These are phyloP conservation scores for Diddensiella transvaalensis DNA, from an alignment of 805 yeast genomes.

Conservation along the genomic window DNA sequence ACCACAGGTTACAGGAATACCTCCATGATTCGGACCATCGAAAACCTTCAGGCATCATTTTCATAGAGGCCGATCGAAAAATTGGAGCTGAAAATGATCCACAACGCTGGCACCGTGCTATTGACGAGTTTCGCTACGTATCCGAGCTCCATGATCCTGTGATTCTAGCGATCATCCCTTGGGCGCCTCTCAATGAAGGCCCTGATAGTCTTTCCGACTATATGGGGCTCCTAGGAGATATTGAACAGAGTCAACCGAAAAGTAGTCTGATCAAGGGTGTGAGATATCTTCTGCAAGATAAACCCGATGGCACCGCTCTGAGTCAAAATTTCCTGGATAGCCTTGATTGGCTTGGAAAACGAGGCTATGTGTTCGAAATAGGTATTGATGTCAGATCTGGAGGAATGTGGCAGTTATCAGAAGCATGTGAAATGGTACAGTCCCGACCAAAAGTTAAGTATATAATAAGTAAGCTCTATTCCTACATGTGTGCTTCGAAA, in stretches of 20 bases:
- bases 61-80: conserved; percentile 37
- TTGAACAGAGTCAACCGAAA: conserved; percentile 2
- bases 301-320: conserved; percentile 37
- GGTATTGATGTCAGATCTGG: conserved; percentile 41
- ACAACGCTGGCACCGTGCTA: conserved; percentile 26
- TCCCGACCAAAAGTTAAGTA: conserved; percentile 32
- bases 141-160: conserved; percentile 8
- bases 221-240: conserved; percentile 17
- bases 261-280: conserved; percentile 36
- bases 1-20: conserved; percentile 34
- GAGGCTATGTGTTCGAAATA: conserved; percentile 38
- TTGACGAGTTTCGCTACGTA: conserved; percentile 31
- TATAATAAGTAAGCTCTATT: conserved; percentile 32
- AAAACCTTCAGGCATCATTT: conserved; percentile 32
- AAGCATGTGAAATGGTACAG: conserved; percentile 32
- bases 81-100: conserved; percentile 10
- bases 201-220: conserved; percentile 19
- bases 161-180: conserved; percentile 38
- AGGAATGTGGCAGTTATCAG: conserved; percentile 42
- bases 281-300: conserved; percentile 43
- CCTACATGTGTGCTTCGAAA: not conserved
- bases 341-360: conserved; percentile 35
- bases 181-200: conserved; percentile 44
- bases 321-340: conserved; percentile 31
- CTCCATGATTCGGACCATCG: conserved; percentile 6